phyloP scores from a whole-genome alignment of 495 filamentous ascomycete species.

The Peziza echinospora region DNA sequence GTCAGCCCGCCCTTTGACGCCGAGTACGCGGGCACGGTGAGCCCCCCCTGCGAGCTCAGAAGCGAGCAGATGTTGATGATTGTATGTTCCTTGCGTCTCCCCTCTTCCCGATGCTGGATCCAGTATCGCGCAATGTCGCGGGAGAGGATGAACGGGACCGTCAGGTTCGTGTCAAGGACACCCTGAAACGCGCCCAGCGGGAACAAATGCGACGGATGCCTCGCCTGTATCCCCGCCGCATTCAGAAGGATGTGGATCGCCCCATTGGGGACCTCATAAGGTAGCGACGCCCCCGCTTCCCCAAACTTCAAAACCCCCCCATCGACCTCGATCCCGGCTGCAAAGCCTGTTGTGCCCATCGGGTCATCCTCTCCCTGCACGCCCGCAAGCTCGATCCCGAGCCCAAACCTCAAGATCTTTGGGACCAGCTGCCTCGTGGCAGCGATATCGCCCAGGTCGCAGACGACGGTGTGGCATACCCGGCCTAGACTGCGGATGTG shows the following conservation, averaged over 20 bases:
- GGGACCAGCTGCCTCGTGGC: too few species aligned
- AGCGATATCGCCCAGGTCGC: too few species aligned
- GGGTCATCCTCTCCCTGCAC: too few species aligned
- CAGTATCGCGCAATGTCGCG: slow-evolving; percentile 75
- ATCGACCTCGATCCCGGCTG: too few species aligned
- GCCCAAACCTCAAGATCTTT: too few species aligned
- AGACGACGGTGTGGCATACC: slow-evolving; percentile 43
- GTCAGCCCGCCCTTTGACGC: slow-evolving; percentile 72
- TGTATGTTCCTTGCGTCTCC: too few species aligned
- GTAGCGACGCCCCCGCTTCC: too few species aligned
- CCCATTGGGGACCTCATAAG: slow-evolving; percentile 15
- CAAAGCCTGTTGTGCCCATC: too few species aligned
- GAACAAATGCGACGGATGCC: slow-evolving; percentile 57
- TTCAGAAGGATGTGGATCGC: slow-evolving; percentile 49
- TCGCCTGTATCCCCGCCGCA: slow-evolving; percentile 65
- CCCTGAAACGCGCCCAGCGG: slow-evolving; percentile 67
- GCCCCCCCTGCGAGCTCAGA: slow-evolving; percentile 73
- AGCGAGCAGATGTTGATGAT: slow-evolving; percentile 78
- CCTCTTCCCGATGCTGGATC: slow-evolving; percentile 35
- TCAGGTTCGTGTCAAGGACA: slow-evolving; percentile 71
- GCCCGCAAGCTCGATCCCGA: too few species aligned
- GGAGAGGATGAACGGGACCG: slow-evolving; percentile 58
- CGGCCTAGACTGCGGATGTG: slow-evolving; percentile 43
- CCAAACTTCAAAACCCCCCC: too few species aligned
- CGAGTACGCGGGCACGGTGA: slow-evolving; percentile 79